Conservation (phyloP, 176 grass and related monocot species). For the Oryza meyeriana region DNA sequence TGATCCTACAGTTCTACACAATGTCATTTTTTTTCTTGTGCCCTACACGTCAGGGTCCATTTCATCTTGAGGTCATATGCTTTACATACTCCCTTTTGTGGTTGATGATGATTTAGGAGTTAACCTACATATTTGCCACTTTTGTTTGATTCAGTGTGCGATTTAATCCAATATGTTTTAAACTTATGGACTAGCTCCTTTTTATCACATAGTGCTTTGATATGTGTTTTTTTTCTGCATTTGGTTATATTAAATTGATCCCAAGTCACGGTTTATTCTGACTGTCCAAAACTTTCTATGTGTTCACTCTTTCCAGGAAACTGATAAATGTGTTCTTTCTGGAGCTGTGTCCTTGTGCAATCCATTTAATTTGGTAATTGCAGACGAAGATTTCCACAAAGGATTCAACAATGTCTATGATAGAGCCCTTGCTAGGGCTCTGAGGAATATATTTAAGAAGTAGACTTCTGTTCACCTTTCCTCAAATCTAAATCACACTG, state of each 20-base stretch:
- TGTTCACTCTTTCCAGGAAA: constrained; percentile 51
- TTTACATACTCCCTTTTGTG: background rate
- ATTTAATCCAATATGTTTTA: background rate
- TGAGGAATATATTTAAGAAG: constrained; percentile 78
- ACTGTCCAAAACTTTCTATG: constrained; percentile 3
- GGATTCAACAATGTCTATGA: constrained; percentile 97
- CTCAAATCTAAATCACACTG: constrained; percentile 21
- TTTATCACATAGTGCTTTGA: background rate
- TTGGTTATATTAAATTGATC: constrained; percentile 1
- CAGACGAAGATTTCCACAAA: constrained; percentile 97
- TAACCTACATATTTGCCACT: constrained; percentile 4
- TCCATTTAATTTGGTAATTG: constrained; percentile 92
- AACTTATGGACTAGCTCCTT: background rate
- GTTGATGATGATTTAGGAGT: background rate
- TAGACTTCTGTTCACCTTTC: constrained; percentile 35
- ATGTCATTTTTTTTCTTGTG: background rate
- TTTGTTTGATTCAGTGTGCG: background rate
- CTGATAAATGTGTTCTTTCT: constrained; percentile 71
- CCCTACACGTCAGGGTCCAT: background rate
- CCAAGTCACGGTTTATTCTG: background rate
- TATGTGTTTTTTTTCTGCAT: background rate
- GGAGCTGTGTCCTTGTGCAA: constrained; percentile 95
- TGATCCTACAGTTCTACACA: background rate
- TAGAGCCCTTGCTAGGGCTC: constrained; percentile 64
- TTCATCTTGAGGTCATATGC: constrained; percentile 2